Percentiles rank a stretch among this genome's conserved stretches.
Conservation (phyloP, 1,284 basidiomycete genomes). For the Phaffia rhodozyma region DNA sequence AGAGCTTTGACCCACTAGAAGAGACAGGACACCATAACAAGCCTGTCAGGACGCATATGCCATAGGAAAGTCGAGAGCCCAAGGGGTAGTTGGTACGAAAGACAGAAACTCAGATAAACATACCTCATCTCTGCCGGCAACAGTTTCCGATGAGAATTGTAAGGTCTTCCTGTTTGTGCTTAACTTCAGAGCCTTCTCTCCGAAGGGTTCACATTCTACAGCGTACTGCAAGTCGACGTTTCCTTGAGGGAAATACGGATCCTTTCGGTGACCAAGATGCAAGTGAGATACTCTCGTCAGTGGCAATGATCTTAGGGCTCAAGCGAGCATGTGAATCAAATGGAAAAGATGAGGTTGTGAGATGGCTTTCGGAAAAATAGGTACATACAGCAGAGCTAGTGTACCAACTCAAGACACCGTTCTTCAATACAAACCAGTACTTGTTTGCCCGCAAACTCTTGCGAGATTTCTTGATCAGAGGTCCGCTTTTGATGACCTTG, state of each 20-base stretch:
- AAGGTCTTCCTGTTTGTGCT: constrained; percentile 68
- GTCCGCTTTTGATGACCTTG: constrained; percentile 74
- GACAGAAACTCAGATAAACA: too few species aligned
- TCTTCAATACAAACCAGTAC: constrained; percentile 88
- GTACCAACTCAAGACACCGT: constrained; percentile 88
- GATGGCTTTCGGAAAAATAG: constrained; percentile 15
- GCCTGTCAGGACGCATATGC: not conserved
- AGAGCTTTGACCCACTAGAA: constrained; percentile 76
- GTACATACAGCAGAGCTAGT: constrained; percentile 67
- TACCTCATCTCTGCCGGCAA: constrained; percentile 58
- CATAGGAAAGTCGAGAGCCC: not conserved
- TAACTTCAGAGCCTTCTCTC: constrained; percentile 61
- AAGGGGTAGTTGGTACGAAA: not conserved
- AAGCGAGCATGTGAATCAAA: not conserved
- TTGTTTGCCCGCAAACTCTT: constrained; percentile 78
- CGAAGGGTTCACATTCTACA: constrained; percentile 64
- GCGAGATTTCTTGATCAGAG: constrained; percentile 67
- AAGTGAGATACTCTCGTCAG: not conserved
- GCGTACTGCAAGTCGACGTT: constrained; percentile 88
- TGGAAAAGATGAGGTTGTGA: not conserved
- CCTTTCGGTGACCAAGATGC: constrained; percentile 38
- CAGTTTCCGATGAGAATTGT: constrained; percentile 60
- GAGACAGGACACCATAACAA: not conserved
- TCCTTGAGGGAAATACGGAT: constrained; percentile 93
- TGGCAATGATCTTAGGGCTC: not conserved